Evolutionary conservation across 2,329 filamentous ascomycete species (phyloP).

Genomic region (Cryphonectria radicalis): DNA sequence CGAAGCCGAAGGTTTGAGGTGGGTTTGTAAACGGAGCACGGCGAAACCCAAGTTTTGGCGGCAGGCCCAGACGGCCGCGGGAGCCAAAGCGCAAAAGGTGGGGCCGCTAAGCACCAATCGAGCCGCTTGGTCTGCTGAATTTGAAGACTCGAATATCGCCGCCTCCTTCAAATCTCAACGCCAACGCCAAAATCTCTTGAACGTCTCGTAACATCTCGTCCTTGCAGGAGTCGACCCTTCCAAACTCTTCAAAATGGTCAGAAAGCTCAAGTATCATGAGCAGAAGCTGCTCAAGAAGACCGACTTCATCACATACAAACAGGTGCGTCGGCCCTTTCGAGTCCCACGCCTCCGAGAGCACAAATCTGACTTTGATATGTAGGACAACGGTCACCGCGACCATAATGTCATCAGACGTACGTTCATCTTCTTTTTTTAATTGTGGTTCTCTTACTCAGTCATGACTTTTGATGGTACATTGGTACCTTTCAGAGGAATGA

Average conservation of each 20-base stretch:
- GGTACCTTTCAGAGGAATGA: not conserved
- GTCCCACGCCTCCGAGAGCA: not conserved
- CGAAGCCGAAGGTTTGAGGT: conserved; percentile 5
- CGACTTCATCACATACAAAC: conserved; percentile 94
- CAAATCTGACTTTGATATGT: conserved; percentile 7
- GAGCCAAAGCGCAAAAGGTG: conserved; percentile 11
- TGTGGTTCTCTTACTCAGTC: not conserved
- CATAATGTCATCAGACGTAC: conserved; percentile 72
- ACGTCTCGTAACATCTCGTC: conserved; percentile 27
- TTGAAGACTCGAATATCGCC: conserved; percentile 30
- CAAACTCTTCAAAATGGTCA: conserved; percentile 69
- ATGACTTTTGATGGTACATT: not conserved
- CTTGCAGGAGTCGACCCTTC: not conserved
- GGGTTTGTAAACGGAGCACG: not conserved
- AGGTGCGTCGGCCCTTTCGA: conserved; percentile 36
- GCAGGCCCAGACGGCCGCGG: conserved; percentile 16
- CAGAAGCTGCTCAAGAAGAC: conserved; percentile 90
- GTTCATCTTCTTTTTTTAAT: not conserved
- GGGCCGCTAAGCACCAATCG: conserved; percentile 10
- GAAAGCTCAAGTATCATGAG: conserved; percentile 96
- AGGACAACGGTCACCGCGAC: conserved; percentile 83
- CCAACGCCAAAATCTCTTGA: conserved; percentile 4
- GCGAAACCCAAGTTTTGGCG: conserved; percentile 25
- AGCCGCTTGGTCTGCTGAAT: conserved; percentile 8
- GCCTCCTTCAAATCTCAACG: conserved; percentile 5